Conservation (phyloP, 148 eudicot species). For the Mesembryanthemum crystallinum region DNA sequence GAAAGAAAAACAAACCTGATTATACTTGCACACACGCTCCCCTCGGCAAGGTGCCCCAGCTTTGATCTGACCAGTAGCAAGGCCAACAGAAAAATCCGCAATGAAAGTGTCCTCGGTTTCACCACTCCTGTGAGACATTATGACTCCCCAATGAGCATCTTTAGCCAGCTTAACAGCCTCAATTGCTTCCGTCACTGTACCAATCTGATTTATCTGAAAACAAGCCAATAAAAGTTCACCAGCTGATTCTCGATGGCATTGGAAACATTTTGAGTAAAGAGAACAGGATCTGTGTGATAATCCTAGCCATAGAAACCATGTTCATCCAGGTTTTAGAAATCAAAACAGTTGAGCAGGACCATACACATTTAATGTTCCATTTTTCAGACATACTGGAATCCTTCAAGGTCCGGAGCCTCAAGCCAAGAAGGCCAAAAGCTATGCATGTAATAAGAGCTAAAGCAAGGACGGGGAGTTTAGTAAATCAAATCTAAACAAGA, state of each 20-base stretch:
- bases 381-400: neutral
- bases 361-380: neutral
- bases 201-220: constrained; percentile 76
- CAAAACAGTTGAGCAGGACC: neutral
- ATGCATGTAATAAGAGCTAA: too few species aligned
- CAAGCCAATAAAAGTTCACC: constrained; percentile 3
- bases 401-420: too few species aligned
- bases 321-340: neutral
- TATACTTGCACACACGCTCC: constrained; percentile 90
- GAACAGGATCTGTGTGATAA: neutral
- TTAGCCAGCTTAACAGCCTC: constrained; percentile 94
- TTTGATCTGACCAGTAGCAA: constrained; percentile 84
- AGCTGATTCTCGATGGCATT: neutral
- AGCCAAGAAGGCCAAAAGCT: too few species aligned
- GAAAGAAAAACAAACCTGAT: constrained; percentile 57
- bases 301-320: neutral
- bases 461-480: too few species aligned
- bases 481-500: too few species aligned
- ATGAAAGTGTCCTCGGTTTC: constrained; percentile 93
- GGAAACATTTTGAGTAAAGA: neutral
- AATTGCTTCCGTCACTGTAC: constrained; percentile 88
- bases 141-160: constrained; percentile 84
- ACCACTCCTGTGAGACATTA: constrained; percentile 82
- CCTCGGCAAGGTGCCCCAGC: constrained; percentile 98
- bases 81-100: constrained; percentile 88